Evolutionary conservation across 495 filamentous ascomycete genomes (phyloP).

Genomic region (Talaromyces stipitatus): DNA sequence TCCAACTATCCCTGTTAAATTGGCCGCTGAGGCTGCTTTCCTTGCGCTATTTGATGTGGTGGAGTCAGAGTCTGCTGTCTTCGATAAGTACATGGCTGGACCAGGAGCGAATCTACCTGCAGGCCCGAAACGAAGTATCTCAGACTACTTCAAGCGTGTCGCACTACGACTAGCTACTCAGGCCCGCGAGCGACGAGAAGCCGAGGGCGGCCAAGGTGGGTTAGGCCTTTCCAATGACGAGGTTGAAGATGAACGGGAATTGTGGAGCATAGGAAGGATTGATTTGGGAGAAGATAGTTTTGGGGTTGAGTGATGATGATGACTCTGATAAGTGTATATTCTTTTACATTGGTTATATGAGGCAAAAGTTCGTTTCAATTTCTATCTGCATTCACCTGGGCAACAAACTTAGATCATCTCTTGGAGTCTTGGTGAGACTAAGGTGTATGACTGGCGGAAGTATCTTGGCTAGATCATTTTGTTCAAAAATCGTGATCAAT

Average conservation of each 20-base stretch:
- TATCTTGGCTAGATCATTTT: too few relatives aligned
- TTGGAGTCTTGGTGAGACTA: too few relatives aligned
- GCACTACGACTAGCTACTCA: constrained; percentile 74
- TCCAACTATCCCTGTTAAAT: constrained; percentile 89
- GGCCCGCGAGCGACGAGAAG: constrained; percentile 78
- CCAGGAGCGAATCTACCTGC: constrained; percentile 53
- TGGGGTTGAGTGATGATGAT: constrained; percentile 17
- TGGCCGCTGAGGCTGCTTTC: constrained; percentile 91
- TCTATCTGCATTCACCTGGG: background rate
- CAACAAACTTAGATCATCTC: background rate
- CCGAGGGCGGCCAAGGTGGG: constrained; percentile 82
- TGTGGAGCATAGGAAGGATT: constrained; percentile 91
- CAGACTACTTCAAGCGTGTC: constrained; percentile 94
- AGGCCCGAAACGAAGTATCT: constrained; percentile 79
- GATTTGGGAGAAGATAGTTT: constrained; percentile 68
- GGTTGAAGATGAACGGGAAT: constrained; percentile 84
- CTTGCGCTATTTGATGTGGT: constrained; percentile 89
- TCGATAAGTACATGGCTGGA: constrained; percentile 80
- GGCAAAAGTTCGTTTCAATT: background rate
- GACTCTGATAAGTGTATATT: background rate
- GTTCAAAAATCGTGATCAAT: background rate
- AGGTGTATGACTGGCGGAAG: background rate
- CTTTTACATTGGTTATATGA: background rate
- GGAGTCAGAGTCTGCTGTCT: constrained; percentile 75
- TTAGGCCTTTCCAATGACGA: constrained; percentile 83